phyloP scores from a whole-genome alignment of 306 rosid species.

The Prunus salicina region DNA sequence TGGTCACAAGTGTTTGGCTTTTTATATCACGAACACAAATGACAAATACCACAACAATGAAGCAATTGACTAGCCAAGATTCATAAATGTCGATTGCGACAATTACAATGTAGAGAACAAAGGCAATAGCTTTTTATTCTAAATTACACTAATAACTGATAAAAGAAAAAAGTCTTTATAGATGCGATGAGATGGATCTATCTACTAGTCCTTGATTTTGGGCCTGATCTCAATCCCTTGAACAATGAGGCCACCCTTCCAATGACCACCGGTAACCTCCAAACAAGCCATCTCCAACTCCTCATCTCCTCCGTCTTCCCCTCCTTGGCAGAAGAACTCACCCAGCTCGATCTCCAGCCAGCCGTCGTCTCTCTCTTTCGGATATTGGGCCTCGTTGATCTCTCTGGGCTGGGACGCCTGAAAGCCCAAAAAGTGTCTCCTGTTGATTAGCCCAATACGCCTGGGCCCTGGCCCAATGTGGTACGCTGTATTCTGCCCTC shows the following conservation, averaged over 20 bases:
- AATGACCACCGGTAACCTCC: slow-evolving; percentile 44
- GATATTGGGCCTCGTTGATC: not conserved
- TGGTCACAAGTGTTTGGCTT: not conserved
- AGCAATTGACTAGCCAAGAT: not conserved
- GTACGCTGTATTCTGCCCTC: slow-evolving; percentile 11
- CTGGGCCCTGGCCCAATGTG: slow-evolving; percentile 45
- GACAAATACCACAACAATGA: not conserved
- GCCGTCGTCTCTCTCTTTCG: slow-evolving; percentile 48
- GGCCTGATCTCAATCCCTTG: slow-evolving; percentile 78
- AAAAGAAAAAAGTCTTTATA: not conserved
- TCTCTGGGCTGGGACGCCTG: not conserved
- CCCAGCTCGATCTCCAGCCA: slow-evolving; percentile 74
- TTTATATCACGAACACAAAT: not conserved
- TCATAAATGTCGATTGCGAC: not conserved
- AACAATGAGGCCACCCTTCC: slow-evolving; percentile 70
- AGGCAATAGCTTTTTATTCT: not conserved
- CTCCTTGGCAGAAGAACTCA: slow-evolving; percentile 45
- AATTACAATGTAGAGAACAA: not conserved
- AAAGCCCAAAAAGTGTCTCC: slow-evolving; percentile 10
- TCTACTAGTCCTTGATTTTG: slow-evolving; percentile 6
- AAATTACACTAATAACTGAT: not conserved
- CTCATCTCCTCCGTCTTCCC: slow-evolving; percentile 17
- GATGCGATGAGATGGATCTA: not conserved
- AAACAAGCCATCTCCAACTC: slow-evolving; percentile 47
- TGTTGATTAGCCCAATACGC: slow-evolving; percentile 11